Base-by-base conservation (phyloP, 306 rosid genomes). In the Erythrophleum fordii region DNA sequence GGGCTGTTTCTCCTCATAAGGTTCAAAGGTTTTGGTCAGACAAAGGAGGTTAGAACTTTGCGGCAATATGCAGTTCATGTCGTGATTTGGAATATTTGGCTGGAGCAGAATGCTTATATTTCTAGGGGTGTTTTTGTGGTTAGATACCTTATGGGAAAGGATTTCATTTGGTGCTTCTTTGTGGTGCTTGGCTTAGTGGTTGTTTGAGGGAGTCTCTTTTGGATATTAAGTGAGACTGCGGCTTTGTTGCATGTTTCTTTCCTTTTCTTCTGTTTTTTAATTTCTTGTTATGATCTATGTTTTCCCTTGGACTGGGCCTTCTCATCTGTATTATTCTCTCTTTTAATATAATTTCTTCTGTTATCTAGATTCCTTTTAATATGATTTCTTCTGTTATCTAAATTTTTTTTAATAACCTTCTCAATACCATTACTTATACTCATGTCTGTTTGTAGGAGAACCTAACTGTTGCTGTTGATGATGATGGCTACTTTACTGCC, bases 401-500 rank as follows among this genome's bases (percentile, higher is more conserved):
- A 0, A 16, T 20, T 10, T 66, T 37, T 13, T 34, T 29, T 2
- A 18, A 11, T 7, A 17, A 29, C 26, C 75, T 80, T 70, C 51
- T 14, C 39, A 17, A 51, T 73, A 10, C 26, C 13, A 23, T 29
- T 69, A 69, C 60, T 75, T 58, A 3, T 53, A 53, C 25, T 72
- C 25, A 5, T 82, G 26, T 58, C 79, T 69, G 70, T 51, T 46
- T 91, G 84, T 79, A 93, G 98, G 98, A 95, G 83, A 88, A 85
- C 62, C 74, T 95, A 81, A 85, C 86, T 74, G 98, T 95, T 62
- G 98, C 98, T 59, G 98, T 95, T 73, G 99, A 95, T 71, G 99
- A 95, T 64, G 98, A 95, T 91, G 99, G 99, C 72, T 90, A 94
- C 90, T 95, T 95, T 83, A 95, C 90, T 0, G 84, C 84, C 60